Evolutionary conservation across 192 early-diverging fungal genomes (phyloP).

Genomic region (Phycomyces blakesleeanus): DNA sequence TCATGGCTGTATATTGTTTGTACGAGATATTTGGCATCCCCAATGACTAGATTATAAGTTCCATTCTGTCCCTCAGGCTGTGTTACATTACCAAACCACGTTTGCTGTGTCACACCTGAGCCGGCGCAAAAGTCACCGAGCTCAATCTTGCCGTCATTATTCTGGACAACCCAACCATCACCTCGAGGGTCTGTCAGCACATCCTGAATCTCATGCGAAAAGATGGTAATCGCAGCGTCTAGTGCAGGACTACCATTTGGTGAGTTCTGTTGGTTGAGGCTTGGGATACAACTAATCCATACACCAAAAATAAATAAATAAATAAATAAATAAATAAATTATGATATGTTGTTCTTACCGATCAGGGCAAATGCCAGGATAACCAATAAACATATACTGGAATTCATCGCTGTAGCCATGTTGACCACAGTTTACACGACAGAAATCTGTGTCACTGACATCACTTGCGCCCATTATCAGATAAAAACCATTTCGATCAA

Average conservation of each 20-base stretch:
- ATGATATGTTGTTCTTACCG: slow-evolving; percentile 8
- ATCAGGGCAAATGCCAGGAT: slow-evolving; percentile 26
- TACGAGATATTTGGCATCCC: slow-evolving; percentile 22
- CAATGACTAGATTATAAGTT: slow-evolving; percentile 26
- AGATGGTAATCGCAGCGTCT: slow-evolving; percentile 32
- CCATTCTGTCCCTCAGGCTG: slow-evolving; percentile 12
- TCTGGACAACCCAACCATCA: slow-evolving; percentile 27
- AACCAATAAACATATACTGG: slow-evolving; percentile 36
- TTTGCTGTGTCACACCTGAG: slow-evolving; percentile 7
- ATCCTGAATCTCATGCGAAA: slow-evolving; percentile 38
- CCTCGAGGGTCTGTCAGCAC: slow-evolving; percentile 32
- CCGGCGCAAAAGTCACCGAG: slow-evolving; percentile 29
- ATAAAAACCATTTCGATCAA: slow-evolving; percentile 35
- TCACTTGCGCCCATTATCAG: slow-evolving; percentile 25
- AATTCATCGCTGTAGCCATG: slow-evolving; percentile 30
- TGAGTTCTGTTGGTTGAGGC: slow-evolving; percentile 23
- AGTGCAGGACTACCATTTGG: slow-evolving; percentile 32
- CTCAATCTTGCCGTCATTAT: slow-evolving; percentile 14
- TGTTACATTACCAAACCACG: slow-evolving; percentile 9
- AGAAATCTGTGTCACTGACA: slow-evolving; percentile 29
- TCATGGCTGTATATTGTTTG: slow-evolving; percentile 22
- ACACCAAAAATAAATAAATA: no score
- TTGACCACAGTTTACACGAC: slow-evolving; percentile 28
- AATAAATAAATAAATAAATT: no score
- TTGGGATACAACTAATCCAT: slow-evolving; percentile 29